phyloP scores from a whole-genome alignment of 164 flowering plant species.

The Vitis labrusca region DNA sequence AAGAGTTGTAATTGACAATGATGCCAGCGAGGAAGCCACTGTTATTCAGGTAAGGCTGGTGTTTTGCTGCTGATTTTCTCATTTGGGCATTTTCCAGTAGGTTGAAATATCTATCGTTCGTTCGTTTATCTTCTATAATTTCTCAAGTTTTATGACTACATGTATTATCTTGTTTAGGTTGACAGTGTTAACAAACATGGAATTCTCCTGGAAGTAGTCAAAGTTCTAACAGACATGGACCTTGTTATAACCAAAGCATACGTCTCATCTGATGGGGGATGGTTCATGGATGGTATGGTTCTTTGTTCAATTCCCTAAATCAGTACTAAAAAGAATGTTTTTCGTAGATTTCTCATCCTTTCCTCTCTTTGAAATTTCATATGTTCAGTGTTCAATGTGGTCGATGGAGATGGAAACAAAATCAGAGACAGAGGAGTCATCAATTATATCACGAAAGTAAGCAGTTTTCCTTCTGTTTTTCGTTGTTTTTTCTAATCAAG shows the following conservation, averaged over 20 bases:
- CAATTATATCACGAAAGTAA: slow-evolving; percentile 50
- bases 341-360: neutral
- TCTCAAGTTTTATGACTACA: too few relatives aligned
- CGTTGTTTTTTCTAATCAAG: too few relatives aligned
- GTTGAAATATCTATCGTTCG: too few relatives aligned
- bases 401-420: slow-evolving; percentile 55
- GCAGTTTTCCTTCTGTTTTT: too few relatives aligned
- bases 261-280: slow-evolving; percentile 86
- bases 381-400: slow-evolving; percentile 59
- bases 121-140: too few relatives aligned
- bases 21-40: too few relatives aligned
- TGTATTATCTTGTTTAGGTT: slow-evolving; percentile 36
- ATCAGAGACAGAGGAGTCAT: slow-evolving; percentile 44
- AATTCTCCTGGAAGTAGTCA: slow-evolving; percentile 76
- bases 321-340: neutral
- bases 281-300: slow-evolving; percentile 94
- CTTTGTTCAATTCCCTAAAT: neutral
- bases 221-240: slow-evolving; percentile 77
- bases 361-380: neutral
- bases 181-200: slow-evolving; percentile 86
- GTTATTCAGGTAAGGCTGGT: too few relatives aligned
- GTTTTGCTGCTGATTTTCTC: too few relatives aligned
- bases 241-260: slow-evolving; percentile 77
- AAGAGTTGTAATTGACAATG: too few relatives aligned
- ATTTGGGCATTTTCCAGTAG: too few relatives aligned